Percentiles rank a stretch among this genome's conserved stretches.
Conservation (phyloP, 352 stramenopile genomes). For the Globisporangium heterothallicum region DNA sequence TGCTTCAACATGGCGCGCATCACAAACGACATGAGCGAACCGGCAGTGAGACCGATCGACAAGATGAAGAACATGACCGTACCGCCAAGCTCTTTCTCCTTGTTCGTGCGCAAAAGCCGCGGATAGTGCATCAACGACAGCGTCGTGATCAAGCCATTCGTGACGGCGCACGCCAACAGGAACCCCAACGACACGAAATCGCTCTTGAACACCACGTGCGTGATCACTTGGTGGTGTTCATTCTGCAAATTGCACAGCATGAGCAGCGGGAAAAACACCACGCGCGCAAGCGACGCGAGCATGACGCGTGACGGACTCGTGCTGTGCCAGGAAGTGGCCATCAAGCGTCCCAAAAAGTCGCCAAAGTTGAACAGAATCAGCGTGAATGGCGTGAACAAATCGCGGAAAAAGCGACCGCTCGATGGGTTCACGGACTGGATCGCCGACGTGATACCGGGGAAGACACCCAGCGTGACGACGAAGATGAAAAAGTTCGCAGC, state of each 20-base stretch:
- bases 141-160: conserved; percentile 69
- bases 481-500: conserved; percentile 71
- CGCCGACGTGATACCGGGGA: conserved; percentile 68
- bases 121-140: conserved; percentile 80
- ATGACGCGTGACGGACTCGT: conserved; percentile 34
- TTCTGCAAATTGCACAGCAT: conserved; percentile 79
- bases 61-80: conserved; percentile 84
- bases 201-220: conserved; percentile 65
- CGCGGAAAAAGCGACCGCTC: conserved; percentile 40
- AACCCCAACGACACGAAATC: conserved; percentile 59
- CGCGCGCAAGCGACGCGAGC: conserved; percentile 29
- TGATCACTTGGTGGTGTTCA: conserved; percentile 56
- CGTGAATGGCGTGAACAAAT: conserved; percentile 70
- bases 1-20: conserved; percentile 70
- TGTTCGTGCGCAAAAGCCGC: conserved; percentile 36
- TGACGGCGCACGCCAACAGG: conserved; percentile 50
- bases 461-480: conserved; percentile 67
- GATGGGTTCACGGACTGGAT: conserved; percentile 51
- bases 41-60: conserved; percentile 59
- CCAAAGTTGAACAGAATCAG: conserved; percentile 78
- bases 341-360: conserved; percentile 62
- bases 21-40: conserved; percentile 75
- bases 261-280: conserved; percentile 58
- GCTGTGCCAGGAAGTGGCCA: conserved; percentile 30
- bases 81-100: conserved; percentile 67